Base-by-base conservation (phyloP, 352 stramenopile species). In the Phytophthora megakarya region DNA sequence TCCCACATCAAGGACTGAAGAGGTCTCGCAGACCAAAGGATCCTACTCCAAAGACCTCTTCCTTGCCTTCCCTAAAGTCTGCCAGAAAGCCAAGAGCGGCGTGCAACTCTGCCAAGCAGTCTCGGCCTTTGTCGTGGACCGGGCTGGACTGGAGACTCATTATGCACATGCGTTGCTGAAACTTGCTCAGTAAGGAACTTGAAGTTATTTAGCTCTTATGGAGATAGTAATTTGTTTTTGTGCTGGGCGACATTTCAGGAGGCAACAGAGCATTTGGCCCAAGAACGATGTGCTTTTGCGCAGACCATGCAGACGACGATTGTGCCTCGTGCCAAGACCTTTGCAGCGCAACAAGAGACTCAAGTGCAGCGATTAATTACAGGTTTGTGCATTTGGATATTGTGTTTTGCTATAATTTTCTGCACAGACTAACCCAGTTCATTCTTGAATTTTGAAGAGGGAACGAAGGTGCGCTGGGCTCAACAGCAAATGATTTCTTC, bases 21-120 rank as follows among this genome's bases (percentile, higher is more conserved):
- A 49, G 12, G 42, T 28, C 11, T 43, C 26, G 26, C 48, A 44
- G 22, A 59, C 19, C 12, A 25, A 70, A 44, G 65, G 53, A 46
- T 70, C 67, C 16, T 93, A 95, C 67, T 80, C 81, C n/a, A 73
- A 74, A n/a, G 84, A 95, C 26, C 81, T 93, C 16, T 80, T 86
- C 45, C 61, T 77, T 38, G 72, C 86, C 28, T 95, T 95, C 43
- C 50, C 72, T 5, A 79, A 73, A 52, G 86, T 95, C 44, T 90
- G 80, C 46, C 73, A 86, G 56, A 90, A 90, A 54, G 84, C 81
- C 45, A 93, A 89, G 62, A 84, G 71, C 68, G 84, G 86, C 49
- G 82, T 88, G 5, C 84, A 92, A 66, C 76, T 84, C 19, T 95
- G 84, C 61, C 84, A 93, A 26, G 82, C 79, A 44, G 70, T 95